Percentiles rank a stretch among this genome's conserved stretches.
These are phyloP conservation scores for Kazachstania sp. DNA, from an alignment of 1,139 yeast species.

Conservation along the genomic window DNA sequence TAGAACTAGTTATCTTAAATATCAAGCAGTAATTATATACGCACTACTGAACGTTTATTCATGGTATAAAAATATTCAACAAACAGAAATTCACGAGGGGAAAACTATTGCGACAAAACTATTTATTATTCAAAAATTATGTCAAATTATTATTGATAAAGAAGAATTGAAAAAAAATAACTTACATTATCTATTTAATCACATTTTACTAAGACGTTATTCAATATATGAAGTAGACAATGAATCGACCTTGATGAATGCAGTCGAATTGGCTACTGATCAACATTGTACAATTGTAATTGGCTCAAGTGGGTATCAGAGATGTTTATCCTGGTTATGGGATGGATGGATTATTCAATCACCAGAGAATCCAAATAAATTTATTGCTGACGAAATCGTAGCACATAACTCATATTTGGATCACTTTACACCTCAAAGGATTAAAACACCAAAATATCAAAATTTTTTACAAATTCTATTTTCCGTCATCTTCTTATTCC, in stretches of 20 bases:
- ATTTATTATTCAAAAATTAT: conserved; percentile 62
- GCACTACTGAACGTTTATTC: conserved; percentile 64
- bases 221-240: conserved; percentile 54
- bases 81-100: conserved; percentile 57
- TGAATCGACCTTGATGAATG: conserved; percentile 58
- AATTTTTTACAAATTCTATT: conserved; percentile 61
- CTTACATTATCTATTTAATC: conserved; percentile 57
- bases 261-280: conserved; percentile 78
- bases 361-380: conserved; percentile 58
- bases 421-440: conserved; percentile 79
- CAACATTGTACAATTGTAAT: conserved; percentile 73
- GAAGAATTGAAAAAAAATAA: conserved; percentile 39
- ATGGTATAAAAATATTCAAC: conserved; percentile 64
- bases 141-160: conserved; percentile 58
- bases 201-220: conserved; percentile 72
- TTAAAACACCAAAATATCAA: conserved; percentile 79
- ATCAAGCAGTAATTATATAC: conserved; percentile 60
- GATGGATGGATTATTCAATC: conserved; percentile 86
- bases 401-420: conserved; percentile 46
- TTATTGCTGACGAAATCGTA: conserved; percentile 54
- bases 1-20: conserved; percentile 48
- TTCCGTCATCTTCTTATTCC: conserved; percentile 52
- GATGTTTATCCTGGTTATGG: conserved; percentile 88
- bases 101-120: conserved; percentile 55
- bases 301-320: conserved; percentile 71